Evolutionary conservation across 306 rosid genomes (phyloP).

Genomic region (Oemleria cerasiformis): DNA sequence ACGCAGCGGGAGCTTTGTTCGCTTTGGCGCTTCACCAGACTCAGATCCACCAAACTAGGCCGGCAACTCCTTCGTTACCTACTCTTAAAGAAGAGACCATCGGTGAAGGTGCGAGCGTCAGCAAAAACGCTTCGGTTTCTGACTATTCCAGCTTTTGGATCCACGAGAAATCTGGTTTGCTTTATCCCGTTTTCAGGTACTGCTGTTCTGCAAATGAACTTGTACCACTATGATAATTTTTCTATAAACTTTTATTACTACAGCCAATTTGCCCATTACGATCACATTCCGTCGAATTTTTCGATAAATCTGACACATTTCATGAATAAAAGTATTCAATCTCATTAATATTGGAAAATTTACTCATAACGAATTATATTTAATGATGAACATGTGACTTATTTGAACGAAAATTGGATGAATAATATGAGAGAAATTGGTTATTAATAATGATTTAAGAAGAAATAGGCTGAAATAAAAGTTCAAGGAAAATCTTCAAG

Average conservation of each 20-base stretch:
- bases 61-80: neutral
- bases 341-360: too few species aligned
- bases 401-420: too few species aligned
- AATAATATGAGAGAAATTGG: too few species aligned
- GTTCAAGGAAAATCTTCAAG: too few species aligned
- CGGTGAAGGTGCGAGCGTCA: slow-evolving; percentile 3
- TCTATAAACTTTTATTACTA: too few species aligned
- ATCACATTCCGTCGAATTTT: too few species aligned
- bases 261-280: neutral
- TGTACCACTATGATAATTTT: neutral
- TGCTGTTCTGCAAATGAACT: neutral
- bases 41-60: slow-evolving; percentile 38
- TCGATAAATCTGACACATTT: too few species aligned
- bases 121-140: slow-evolving; percentile 18
- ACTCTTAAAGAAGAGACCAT: slow-evolving; percentile 24
- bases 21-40: slow-evolving; percentile 52
- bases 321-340: too few species aligned
- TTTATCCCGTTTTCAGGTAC: slow-evolving; percentile 53
- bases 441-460: too few species aligned
- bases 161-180: slow-evolving; percentile 46
- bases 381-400: too few species aligned
- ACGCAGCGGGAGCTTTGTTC: slow-evolving; percentile 51
- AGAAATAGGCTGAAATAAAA: too few species aligned
- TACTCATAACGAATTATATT: too few species aligned
- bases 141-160: slow-evolving; percentile 41